These are phyloP conservation scores for Malbranchea zuffiana DNA, from an alignment of 2,329 filamentous ascomycete species.

Conservation along the genomic window DNA sequence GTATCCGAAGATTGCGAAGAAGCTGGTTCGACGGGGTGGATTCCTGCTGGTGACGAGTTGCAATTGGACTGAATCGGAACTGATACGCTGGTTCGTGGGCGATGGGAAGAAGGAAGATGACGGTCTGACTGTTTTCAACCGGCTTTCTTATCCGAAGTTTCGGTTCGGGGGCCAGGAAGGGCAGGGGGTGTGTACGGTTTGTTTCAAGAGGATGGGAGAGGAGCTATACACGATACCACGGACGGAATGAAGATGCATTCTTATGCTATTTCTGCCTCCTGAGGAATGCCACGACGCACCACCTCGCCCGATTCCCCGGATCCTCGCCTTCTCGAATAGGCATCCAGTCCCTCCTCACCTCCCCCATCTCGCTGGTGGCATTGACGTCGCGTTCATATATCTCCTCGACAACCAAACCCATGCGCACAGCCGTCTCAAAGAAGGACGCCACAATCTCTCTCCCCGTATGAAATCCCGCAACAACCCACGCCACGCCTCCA, in stretches of 20 bases:
- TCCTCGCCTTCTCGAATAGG: slow-evolving; percentile 38
- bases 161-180: slow-evolving; percentile 81
- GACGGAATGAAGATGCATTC: too few relatives aligned
- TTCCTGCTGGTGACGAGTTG: slow-evolving; percentile 84
- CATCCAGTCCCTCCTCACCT: slow-evolving; percentile 36
- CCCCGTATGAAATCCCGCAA: slow-evolving; percentile 51
- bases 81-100: slow-evolving; percentile 65
- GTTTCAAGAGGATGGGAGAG: slow-evolving; percentile 49
- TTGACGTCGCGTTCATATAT: slow-evolving; percentile 47
- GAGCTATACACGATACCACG: slow-evolving; percentile 1
- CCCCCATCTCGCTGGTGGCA: slow-evolving; percentile 27
- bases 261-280: slow-evolving; percentile 15
- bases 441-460: slow-evolving; percentile 45
- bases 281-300: slow-evolving; percentile 45
- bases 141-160: slow-evolving; percentile 74
- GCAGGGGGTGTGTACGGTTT: slow-evolving; percentile 78
- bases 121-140: slow-evolving; percentile 51
- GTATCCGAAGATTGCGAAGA: slow-evolving; percentile 59
- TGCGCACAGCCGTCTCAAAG: slow-evolving; percentile 38
- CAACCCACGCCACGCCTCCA: slow-evolving; percentile 33
- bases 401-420: slow-evolving; percentile 40
- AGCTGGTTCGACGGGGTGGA: slow-evolving; percentile 58
- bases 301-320: slow-evolving; percentile 44
- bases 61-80: slow-evolving; percentile 91
- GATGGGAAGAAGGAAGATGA: slow-evolving; percentile 21